These are phyloP conservation scores for Elaeagnus macrophylla DNA, from an alignment of 306 rosid species.

Conservation along the genomic window DNA sequence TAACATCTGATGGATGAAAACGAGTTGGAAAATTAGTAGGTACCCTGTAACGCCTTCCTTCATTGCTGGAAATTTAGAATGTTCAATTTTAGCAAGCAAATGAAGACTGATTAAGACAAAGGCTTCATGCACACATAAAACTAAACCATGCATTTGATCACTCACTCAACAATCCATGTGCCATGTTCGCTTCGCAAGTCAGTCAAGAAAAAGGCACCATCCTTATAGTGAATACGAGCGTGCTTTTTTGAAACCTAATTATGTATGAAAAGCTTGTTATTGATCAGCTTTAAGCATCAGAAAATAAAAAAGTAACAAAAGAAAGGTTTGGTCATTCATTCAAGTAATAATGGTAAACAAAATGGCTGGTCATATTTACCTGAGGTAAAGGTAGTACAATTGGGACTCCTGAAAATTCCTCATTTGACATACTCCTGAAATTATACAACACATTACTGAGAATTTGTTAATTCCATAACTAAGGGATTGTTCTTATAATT, in stretches of 20 bases:
- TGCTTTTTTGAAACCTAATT: slow-evolving; percentile 69
- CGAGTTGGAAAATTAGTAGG: slow-evolving; percentile 57
- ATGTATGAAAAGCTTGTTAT: background rate
- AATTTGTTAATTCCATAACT: no score
- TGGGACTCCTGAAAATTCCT: slow-evolving; percentile 35
- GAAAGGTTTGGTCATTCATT: no score
- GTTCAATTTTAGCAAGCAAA: background rate
- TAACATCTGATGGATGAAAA: slow-evolving; percentile 48
- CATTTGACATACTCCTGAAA: slow-evolving; percentile 39
- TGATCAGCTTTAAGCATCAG: slow-evolving; percentile 10
- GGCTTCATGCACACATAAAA: background rate
- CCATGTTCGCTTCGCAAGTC: slow-evolving; percentile 69
- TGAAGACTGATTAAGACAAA: no score
- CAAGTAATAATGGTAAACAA: background rate
- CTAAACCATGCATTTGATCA: slow-evolving; percentile 5
- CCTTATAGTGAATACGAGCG: slow-evolving; percentile 56
- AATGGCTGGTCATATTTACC: slow-evolving; percentile 31
- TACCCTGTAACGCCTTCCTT: slow-evolving; percentile 48
- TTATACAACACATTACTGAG: background rate
- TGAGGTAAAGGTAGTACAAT: slow-evolving; percentile 44
- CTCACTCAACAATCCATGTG: slow-evolving; percentile 87
- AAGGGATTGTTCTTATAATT: no score
- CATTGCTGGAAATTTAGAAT: slow-evolving; percentile 41
- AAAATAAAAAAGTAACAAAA: background rate
- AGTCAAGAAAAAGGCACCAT: slow-evolving; percentile 70